phyloP scores from a whole-genome alignment of 257 asterid genomes.

The Avicennia marina region DNA sequence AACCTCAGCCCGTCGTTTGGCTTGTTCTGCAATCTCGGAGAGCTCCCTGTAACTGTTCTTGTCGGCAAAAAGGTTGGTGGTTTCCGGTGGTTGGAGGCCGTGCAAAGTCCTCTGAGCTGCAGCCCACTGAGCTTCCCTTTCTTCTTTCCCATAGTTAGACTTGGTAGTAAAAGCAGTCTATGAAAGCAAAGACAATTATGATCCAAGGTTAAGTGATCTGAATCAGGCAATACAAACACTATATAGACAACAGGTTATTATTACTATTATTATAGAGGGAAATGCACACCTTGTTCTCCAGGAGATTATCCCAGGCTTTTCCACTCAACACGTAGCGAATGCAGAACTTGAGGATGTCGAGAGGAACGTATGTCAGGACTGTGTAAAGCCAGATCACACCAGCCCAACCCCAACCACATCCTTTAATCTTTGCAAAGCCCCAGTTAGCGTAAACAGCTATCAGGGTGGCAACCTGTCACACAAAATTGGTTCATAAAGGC shows the following conservation, averaged over 20 bases:
- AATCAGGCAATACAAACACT: background rate
- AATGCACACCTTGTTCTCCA: conserved; percentile 45
- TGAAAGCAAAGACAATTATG: too few species aligned
- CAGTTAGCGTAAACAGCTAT: conserved; percentile 92
- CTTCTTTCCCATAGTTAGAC: conserved; percentile 84
- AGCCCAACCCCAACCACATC: conserved; percentile 99
- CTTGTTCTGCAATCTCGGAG: conserved; percentile 95
- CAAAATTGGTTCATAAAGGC: background rate
- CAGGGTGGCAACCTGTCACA: conserved; percentile 71
- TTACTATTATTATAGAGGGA: background rate
- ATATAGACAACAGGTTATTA: too few species aligned
- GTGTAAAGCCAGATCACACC: conserved; percentile 93
- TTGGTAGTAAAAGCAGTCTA: conserved; percentile 91
- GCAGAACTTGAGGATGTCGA: conserved; percentile 75
- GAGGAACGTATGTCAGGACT: conserved; percentile 64
- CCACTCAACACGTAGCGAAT: conserved; percentile 82
- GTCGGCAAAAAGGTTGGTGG: conserved; percentile 54
- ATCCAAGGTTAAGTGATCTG: background rate
- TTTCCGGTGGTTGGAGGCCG: conserved; percentile 77
- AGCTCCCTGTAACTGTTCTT: conserved; percentile 89
- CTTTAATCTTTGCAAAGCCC: conserved; percentile 81
- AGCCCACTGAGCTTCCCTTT: conserved; percentile 99
- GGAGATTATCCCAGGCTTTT: conserved; percentile 84
- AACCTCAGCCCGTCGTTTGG: conserved; percentile 92
- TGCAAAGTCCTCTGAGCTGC: conserved; percentile 93